Conservation (phyloP, 2,329 filamentous ascomycete genomes). For the Myriangium duriaei region DNA sequence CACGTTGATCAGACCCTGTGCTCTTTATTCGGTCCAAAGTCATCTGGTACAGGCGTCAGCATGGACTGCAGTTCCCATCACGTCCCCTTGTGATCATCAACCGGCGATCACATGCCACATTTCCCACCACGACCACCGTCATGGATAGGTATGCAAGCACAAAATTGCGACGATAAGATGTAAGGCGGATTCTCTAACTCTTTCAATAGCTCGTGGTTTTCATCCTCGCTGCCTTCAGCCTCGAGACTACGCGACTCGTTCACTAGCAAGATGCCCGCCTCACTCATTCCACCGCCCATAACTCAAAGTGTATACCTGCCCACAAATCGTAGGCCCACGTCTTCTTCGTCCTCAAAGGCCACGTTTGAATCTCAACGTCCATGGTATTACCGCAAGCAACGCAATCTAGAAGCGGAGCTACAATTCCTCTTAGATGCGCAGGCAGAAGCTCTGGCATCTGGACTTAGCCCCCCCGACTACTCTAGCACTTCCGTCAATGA, state of each 20-base stretch:
- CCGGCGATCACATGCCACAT: conserved; percentile 21
- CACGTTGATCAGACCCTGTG: too few species aligned
- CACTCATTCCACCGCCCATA: conserved; percentile 22
- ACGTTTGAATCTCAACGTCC: conserved; percentile 1
- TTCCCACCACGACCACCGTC: conserved; percentile 21
- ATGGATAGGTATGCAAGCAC: conserved; percentile 7
- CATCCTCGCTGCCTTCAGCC: background rate
- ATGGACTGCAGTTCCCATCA: too few species aligned
- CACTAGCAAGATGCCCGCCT: conserved; percentile 6
- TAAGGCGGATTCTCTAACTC: conserved; percentile 1
- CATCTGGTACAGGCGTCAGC: too few species aligned
- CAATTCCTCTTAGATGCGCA: conserved; percentile 50
- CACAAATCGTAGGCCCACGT: background rate
- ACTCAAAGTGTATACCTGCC: conserved; percentile 19
- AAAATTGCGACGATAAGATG: too few species aligned
- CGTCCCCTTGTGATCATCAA: background rate
- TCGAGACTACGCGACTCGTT: conserved; percentile 6
- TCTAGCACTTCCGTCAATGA: conserved; percentile 37
- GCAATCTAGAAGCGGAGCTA: conserved; percentile 43
- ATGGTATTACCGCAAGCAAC: conserved; percentile 22
- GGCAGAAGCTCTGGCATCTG: conserved; percentile 43
- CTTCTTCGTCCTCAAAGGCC: background rate
- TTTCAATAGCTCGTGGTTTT: conserved; percentile 3
- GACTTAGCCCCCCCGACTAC: conserved; percentile 26
- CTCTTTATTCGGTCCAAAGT: too few species aligned